A percentile compares a stretch with the other conserved stretches of the same genome.
These are phyloP conservation scores for Tuber indicum DNA, from an alignment of 495 filamentous ascomycete species.

Conservation along the genomic window DNA sequence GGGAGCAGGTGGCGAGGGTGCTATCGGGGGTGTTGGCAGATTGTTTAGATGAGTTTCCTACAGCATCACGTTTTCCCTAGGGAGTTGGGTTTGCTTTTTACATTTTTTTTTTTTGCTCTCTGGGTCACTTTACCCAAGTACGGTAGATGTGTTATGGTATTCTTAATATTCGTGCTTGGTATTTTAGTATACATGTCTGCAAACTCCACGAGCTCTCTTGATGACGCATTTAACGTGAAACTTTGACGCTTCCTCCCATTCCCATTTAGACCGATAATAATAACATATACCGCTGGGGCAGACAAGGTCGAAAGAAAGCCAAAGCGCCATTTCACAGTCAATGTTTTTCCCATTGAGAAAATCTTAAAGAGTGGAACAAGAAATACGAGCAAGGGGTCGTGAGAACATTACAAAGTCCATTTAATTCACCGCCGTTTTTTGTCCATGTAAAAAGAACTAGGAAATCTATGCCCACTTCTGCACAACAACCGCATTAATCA, in stretches of 20 bases:
- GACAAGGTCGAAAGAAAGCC: conserved; percentile 11
- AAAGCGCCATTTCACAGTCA: conserved; percentile 26
- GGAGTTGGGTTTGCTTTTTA: conserved; percentile 31
- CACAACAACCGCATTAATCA: conserved; percentile 67
- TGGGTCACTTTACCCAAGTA: neutral
- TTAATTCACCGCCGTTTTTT: neutral
- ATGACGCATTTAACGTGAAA: neutral
- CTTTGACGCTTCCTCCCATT: neutral
- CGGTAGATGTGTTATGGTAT: neutral
- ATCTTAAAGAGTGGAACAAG: conserved; percentile 1
- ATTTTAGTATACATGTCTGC: neutral
- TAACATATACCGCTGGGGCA: neutral
- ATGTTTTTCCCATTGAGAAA: conserved; percentile 10
- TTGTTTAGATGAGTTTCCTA: conserved; percentile 33
- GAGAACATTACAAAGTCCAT: neutral
- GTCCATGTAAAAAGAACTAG: neutral
- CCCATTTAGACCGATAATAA: conserved; percentile 3
- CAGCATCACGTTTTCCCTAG: conserved; percentile 7
- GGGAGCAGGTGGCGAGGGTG: conserved; percentile 34
- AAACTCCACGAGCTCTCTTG: neutral
- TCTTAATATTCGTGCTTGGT: neutral
- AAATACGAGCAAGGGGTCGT: conserved; percentile 2
- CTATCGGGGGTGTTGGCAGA: conserved; percentile 38
- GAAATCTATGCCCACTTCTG: conserved; percentile 61
- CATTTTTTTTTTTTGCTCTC: conserved; percentile 7